A percentile compares a stretch with the other conserved stretches of the same genome.
Conservation (phyloP, 352 stramenopile genomes). For the Pythium volutum region DNA sequence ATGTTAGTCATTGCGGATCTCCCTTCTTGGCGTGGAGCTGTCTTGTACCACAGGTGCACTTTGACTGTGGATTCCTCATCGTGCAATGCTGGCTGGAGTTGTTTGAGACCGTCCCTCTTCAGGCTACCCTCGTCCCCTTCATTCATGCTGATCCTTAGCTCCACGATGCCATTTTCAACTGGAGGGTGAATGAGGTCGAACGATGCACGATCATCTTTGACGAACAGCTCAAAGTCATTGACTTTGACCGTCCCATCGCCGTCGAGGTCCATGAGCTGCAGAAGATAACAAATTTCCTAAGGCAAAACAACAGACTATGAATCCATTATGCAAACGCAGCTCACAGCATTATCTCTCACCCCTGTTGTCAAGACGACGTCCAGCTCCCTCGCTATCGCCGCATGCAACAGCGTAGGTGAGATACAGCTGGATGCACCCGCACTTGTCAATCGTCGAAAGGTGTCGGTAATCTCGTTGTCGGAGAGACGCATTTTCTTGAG, state of each 20-base stretch:
- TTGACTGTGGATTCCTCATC: constrained; percentile 39
- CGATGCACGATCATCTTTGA: constrained; percentile 60
- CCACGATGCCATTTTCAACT: constrained; percentile 49
- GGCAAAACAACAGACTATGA: neutral
- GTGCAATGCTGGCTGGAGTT: constrained; percentile 54
- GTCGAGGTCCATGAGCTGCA: constrained; percentile 68
- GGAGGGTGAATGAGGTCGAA: constrained; percentile 50
- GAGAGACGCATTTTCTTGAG: constrained; percentile 60
- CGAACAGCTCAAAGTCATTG: constrained; percentile 64
- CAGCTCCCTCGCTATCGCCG: constrained; percentile 60
- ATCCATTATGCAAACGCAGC: no score
- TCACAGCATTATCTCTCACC: constrained; percentile 28
- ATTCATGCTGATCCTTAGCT: constrained; percentile 58
- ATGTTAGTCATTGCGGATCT: constrained; percentile 67
- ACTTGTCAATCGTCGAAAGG: constrained; percentile 54
- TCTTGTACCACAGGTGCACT: constrained; percentile 68
- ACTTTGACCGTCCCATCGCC: constrained; percentile 63
- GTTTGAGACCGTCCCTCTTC: constrained; percentile 53
- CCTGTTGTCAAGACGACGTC: constrained; percentile 78
- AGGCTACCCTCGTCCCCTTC: constrained; percentile 59
- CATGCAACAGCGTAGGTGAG: constrained; percentile 56
- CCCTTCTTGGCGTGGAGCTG: constrained; percentile 49
- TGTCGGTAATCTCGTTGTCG: constrained; percentile 78
- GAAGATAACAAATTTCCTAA: constrained; percentile 62
- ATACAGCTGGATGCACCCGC: constrained; percentile 34